Evolutionary conservation across 192 early-diverging fungal genomes (phyloP).

Genomic region (Umbelopsis isabellina): DNA sequence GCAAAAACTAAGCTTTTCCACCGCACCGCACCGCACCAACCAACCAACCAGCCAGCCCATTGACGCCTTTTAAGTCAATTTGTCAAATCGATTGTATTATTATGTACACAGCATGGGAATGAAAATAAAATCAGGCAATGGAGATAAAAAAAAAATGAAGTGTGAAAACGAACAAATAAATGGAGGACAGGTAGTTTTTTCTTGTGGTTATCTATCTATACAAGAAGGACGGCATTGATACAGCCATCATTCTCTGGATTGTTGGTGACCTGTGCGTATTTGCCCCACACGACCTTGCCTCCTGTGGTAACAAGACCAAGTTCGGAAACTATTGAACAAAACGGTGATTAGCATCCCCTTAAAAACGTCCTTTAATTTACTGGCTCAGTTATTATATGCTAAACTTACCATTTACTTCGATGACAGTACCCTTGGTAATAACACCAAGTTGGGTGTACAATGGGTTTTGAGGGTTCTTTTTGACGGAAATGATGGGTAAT

Average conservation of each 20-base stretch:
- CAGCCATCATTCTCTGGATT: slow-evolving; percentile 98
- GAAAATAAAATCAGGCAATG: not conserved
- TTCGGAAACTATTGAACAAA: slow-evolving; percentile 67
- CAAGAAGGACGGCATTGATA: slow-evolving; percentile 92
- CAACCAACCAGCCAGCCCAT: too few species aligned
- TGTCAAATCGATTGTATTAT: slow-evolving; percentile 11
- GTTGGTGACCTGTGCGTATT: slow-evolving; percentile 94
- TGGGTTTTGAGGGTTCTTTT: slow-evolving; percentile 97
- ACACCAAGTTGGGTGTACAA: slow-evolving; percentile 97
- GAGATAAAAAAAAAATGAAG: slow-evolving; percentile 1
- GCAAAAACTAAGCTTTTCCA: too few species aligned
- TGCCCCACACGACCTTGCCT: slow-evolving; percentile 99
- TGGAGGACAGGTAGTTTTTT: not conserved
- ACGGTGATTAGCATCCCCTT: slow-evolving; percentile 11
- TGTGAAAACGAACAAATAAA: not conserved
- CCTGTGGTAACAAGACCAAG: slow-evolving; percentile 94
- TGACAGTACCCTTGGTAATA: slow-evolving; percentile 96
- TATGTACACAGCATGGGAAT: slow-evolving; percentile 19
- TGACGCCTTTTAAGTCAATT: too few species aligned
- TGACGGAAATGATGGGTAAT: slow-evolving; percentile 95
- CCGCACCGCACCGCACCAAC: too few species aligned
- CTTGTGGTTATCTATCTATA: slow-evolving; percentile 54
- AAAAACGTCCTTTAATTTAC: not conserved
- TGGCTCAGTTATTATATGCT: not conserved
- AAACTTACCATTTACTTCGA: slow-evolving; percentile 69